phyloP scores from a whole-genome alignment of 2,329 filamentous ascomycete genomes.

The Colletotrichum falcatum region DNA sequence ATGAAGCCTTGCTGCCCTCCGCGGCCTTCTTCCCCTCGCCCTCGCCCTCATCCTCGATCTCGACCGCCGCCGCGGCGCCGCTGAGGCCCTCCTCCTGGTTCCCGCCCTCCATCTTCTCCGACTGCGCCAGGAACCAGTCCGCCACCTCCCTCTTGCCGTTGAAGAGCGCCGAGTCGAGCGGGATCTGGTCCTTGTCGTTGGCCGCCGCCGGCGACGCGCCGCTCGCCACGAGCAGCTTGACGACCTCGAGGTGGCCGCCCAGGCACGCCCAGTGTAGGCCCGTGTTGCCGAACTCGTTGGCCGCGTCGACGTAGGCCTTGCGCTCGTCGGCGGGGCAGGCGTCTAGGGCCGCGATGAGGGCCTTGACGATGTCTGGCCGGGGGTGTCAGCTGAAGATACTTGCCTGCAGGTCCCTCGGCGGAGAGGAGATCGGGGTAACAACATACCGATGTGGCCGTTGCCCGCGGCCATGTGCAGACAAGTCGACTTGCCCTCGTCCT shows the following conservation, averaged over 20 bases:
- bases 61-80: conserved; percentile 52
- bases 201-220: conserved; percentile 83
- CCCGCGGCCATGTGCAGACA: conserved; percentile 92
- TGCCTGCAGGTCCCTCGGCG: background rate
- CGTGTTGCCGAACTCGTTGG: conserved; percentile 89
- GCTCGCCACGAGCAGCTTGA: conserved; percentile 80
- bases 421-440: background rate
- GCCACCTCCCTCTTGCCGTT: conserved; percentile 75
- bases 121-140: conserved; percentile 67
- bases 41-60: conserved; percentile 51
- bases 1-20: conserved; percentile 22
- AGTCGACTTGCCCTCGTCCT: conserved; percentile 82
- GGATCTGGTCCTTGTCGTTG: conserved; percentile 87
- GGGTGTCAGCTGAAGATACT: background rate
- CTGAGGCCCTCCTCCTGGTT: conserved; percentile 59
- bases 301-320: conserved; percentile 71
- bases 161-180: conserved; percentile 79
- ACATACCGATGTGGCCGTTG: conserved; percentile 84
- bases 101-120: conserved; percentile 60
- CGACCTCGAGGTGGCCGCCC: conserved; percentile 85
- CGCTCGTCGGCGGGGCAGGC: conserved; percentile 54
- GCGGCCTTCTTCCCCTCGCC: conserved; percentile 6
- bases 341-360: conserved; percentile 58
- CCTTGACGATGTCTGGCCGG: conserved; percentile 57
- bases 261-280: conserved; percentile 93